phyloP scores from a whole-genome alignment of 257 asterid genomes.

The Petunia secreta region DNA sequence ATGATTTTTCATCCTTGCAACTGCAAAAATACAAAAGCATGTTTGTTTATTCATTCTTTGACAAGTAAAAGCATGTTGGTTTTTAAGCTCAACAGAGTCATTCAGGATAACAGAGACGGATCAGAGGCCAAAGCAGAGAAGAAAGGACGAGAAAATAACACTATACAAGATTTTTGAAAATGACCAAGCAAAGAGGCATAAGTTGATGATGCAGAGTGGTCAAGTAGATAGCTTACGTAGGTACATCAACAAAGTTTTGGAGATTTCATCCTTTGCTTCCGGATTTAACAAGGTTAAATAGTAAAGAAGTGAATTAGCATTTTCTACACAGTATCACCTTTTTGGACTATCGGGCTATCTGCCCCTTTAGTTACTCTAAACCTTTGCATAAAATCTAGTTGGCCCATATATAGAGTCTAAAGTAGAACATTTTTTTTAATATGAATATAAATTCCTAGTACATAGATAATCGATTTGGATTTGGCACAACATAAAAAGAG shows the following conservation, averaged over 20 bases:
- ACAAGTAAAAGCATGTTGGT: not conserved
- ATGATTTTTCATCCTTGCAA: slow-evolving; percentile 77
- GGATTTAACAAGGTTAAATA: not conserved
- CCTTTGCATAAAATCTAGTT: not conserved
- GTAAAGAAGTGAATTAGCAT: not conserved
- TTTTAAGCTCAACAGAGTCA: not conserved
- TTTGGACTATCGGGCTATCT: too few species aligned
- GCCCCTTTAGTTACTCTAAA: not conserved
- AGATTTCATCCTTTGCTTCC: slow-evolving; percentile 6
- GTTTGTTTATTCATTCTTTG: not conserved
- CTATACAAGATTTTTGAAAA: not conserved
- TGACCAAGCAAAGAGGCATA: not conserved
- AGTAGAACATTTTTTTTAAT: not conserved
- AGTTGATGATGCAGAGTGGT: not conserved
- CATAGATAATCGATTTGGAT: not conserved
- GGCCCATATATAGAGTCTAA: not conserved
- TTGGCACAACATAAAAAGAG: not conserved
- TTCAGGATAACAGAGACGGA: not conserved
- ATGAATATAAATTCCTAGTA: not conserved
- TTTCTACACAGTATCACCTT: not conserved
- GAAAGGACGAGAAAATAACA: not conserved
- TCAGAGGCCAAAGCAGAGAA: slow-evolving; percentile 1
- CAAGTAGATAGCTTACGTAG: not conserved
- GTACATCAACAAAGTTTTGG: not conserved
- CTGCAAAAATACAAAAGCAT: slow-evolving; percentile 38